These are phyloP conservation scores for Halophytophthora polymorphica DNA, from an alignment of 352 stramenopile species.

Conservation along the genomic window DNA sequence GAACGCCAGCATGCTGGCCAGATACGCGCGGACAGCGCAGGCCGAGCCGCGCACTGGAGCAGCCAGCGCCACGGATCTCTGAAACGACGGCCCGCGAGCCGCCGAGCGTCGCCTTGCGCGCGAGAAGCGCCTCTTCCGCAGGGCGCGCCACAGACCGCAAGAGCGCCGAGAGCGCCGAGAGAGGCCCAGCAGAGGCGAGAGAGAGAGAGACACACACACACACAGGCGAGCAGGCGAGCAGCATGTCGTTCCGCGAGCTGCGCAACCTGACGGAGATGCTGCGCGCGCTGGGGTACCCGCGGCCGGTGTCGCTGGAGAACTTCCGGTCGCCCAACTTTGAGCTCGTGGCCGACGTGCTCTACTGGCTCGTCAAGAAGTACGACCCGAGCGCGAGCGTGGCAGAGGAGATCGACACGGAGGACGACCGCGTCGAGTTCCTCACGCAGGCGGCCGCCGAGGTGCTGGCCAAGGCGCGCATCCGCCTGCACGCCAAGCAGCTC, in stretches of 20 bases:
- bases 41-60: background rate
- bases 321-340: constrained; percentile 97
- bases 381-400: constrained; percentile 82
- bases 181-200: background rate
- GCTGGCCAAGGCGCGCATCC: constrained; percentile 88
- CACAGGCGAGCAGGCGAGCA: no score
- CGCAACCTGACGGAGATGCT: constrained; percentile 96
- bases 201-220: no score
- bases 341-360: constrained; percentile 93
- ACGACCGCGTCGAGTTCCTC: constrained; percentile 94
- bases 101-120: background rate
- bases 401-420: constrained; percentile 94
- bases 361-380: constrained; percentile 96
- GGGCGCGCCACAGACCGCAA: no score
- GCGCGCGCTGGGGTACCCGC: constrained; percentile 92
- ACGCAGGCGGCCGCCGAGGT: constrained; percentile 82
- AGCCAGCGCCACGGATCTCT: constrained; percentile 9
- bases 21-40: constrained; percentile 37
- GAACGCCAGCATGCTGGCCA: constrained; percentile 68
- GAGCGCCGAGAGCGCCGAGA: no score
- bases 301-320: constrained; percentile 90
- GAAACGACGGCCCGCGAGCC: constrained; percentile 17
- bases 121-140: background rate
- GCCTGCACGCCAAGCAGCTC: constrained; percentile 94
- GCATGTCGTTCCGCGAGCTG: constrained; percentile 85